Conservation (phyloP, 768 basidiomycete genomes). For the Leucosporidium yakuticum region DNA sequence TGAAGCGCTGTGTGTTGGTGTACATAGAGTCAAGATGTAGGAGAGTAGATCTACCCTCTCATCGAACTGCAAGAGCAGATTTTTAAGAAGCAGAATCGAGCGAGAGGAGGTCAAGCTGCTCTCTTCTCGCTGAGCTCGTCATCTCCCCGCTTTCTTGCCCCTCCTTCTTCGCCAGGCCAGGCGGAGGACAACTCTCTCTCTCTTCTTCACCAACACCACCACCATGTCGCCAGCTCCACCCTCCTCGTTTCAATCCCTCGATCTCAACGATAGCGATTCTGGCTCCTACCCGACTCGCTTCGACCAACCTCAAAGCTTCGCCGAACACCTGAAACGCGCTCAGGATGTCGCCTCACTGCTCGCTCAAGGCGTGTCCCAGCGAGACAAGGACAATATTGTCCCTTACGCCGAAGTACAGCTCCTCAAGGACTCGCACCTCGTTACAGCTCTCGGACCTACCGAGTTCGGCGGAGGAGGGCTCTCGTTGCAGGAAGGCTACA, state of each 20-base stretch:
- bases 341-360: constrained; percentile 3
- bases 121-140: too few species aligned
- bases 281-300: neutral
- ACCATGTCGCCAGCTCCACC: constrained; percentile 1
- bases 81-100: too few species aligned
- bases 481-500: neutral
- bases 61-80: too few species aligned
- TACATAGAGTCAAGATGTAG: too few species aligned
- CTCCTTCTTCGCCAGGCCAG: too few species aligned
- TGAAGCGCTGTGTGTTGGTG: too few species aligned
- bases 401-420: constrained; percentile 12
- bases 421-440: constrained; percentile 13
- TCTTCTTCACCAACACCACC: too few species aligned
- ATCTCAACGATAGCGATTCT: neutral
- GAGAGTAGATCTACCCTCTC: too few species aligned
- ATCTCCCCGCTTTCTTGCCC: too few species aligned
- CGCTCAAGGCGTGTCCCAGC: neutral
- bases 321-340: neutral
- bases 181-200: too few species aligned
- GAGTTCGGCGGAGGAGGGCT: constrained; percentile 11
- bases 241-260: constrained; percentile 5
- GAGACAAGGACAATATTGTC: constrained; percentile 6
- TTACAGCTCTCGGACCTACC: constrained; percentile 3
- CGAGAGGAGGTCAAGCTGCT: too few species aligned
- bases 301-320: neutral